A percentile compares a stretch with the other conserved stretches of the same genome.
These are phyloP conservation scores for Suhomyces taliae DNA, from an alignment of 1,139 yeast genomes.

Conservation along the genomic window DNA sequence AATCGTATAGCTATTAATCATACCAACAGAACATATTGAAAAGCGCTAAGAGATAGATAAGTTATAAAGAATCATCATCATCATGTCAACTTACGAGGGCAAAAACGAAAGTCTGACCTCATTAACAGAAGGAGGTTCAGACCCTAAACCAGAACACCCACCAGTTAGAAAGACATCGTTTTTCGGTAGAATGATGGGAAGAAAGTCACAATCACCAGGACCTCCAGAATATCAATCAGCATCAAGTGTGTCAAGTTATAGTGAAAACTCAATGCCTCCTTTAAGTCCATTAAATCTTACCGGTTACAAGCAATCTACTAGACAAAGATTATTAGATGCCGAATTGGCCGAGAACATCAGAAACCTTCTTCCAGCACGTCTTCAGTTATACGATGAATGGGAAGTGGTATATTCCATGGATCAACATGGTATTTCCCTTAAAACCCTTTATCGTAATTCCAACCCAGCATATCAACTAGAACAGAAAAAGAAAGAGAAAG, in stretches of 20 bases:
- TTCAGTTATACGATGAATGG: constrained; percentile 81
- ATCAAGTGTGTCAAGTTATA: constrained; percentile 1
- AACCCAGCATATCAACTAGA: constrained; percentile 33
- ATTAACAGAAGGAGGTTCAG: neutral
- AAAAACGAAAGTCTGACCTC: constrained; percentile 4
- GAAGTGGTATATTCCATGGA: constrained; percentile 74
- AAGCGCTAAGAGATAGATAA: too few relatives aligned
- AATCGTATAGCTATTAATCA: too few relatives aligned
- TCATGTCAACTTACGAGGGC: constrained; percentile 1
- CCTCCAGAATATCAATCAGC: constrained; percentile 1
- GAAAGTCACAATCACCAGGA: constrained; percentile 8
- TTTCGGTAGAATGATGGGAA: constrained; percentile 8
- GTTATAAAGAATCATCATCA: neutral
- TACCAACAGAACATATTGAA: too few relatives aligned
- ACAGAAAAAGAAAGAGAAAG: constrained; percentile 20
- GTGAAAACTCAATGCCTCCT: constrained; percentile 29
- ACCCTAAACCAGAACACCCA: neutral
- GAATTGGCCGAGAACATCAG: constrained; percentile 77
- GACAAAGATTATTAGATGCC: constrained; percentile 52
- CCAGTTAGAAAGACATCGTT: constrained; percentile 6
- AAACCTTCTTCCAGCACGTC: constrained; percentile 68
- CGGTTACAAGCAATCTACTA: constrained; percentile 63
- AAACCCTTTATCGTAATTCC: constrained; percentile 60
- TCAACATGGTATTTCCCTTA: constrained; percentile 87
- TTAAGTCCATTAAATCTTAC: constrained; percentile 29